Evolutionary conservation across 2,329 filamentous ascomycete species (phyloP), one percentile per base, ranked within the genome.

Genomic region (Aschersonia sp.): DNA sequence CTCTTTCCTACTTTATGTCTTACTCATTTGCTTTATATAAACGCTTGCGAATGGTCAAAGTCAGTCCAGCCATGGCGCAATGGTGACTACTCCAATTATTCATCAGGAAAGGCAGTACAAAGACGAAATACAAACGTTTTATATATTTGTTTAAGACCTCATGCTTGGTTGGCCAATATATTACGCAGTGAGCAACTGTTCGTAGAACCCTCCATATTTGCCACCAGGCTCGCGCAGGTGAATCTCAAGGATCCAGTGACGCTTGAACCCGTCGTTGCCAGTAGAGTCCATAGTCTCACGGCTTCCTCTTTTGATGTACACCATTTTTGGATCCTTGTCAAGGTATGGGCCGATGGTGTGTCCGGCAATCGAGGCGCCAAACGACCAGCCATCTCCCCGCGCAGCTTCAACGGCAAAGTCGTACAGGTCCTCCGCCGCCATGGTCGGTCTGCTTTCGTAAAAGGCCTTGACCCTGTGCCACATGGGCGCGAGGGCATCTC

Each of bases 181-280:
- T 37, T 12, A 5, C 12, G 35, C 35, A 12, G 35, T 37, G 46
- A 63, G 48, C 6, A 64, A 52, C 46, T 65, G 62, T 54, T 73
- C 71, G 43, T 61, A 65, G 53, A 73, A 73, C 0, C 63, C 69
- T 1, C 62, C 65, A 52, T 65, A 62, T 41, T 62, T 52, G 22
- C 56, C 56, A n/a, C 55, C 61, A 1, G 54, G 56, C 49, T 72
- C 65, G 32, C 62, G 62, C 32, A 73, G 61, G 55, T 73, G 68
- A 45, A 73, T 67, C 53, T 73, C 69, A 50, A 73, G 51, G 48
- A 73, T 73, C 71, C 71, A 73, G 58, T 72, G 70, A 37, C 68
- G 52, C 53, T 60, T 63, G 35, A 62, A 53, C 0, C 70, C 70
- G 48, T 71, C 61, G 44, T 62, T 62, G 3, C 62, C 70, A 4